These are phyloP conservation scores for Coniochaeta sp. DNA, from an alignment of 2,329 filamentous ascomycete genomes.

Conservation along the genomic window DNA sequence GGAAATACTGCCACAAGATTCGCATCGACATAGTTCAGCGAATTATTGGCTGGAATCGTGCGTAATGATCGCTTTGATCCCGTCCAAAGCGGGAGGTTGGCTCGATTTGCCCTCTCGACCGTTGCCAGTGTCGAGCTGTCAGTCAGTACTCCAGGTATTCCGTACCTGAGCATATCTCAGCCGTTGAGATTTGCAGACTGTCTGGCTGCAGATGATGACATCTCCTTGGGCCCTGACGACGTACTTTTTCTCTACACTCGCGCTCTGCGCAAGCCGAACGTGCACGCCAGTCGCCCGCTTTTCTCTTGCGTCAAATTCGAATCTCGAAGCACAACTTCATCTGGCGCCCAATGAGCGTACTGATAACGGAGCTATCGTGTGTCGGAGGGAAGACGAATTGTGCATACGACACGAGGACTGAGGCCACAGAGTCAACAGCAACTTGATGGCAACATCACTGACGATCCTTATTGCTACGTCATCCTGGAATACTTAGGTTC, in stretches of 20 bases:
- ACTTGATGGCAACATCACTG: not conserved
- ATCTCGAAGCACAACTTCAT: constrained; percentile 18
- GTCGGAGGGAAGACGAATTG: too few relatives aligned
- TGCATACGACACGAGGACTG: not conserved
- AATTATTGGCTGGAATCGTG: constrained; percentile 18
- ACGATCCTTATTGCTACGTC: not conserved
- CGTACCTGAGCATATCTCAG: constrained; percentile 19
- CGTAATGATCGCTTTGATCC: constrained; percentile 21
- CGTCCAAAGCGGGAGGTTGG: constrained; percentile 17
- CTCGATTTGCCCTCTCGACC: constrained; percentile 14
- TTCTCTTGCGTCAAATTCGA: constrained; percentile 14
- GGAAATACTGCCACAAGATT: constrained; percentile 19
- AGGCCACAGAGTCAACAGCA: too few relatives aligned
- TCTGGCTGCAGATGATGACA: constrained; percentile 22
- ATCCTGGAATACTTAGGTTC: not conserved
- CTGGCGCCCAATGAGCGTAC: too few relatives aligned
- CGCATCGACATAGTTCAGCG: constrained; percentile 13
- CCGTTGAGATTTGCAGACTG: constrained; percentile 21
- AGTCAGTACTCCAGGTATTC: not conserved
- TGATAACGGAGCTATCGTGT: too few relatives aligned
- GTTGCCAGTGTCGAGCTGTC: constrained; percentile 18
- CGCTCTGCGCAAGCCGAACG: constrained; percentile 4
- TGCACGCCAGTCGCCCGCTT: constrained; percentile 17
- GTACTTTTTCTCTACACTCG: constrained; percentile 4
- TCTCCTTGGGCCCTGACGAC: constrained; percentile 19